Evolutionary conservation across 495 filamentous ascomycete species (phyloP).

Genomic region (Daldinia childiae): DNA sequence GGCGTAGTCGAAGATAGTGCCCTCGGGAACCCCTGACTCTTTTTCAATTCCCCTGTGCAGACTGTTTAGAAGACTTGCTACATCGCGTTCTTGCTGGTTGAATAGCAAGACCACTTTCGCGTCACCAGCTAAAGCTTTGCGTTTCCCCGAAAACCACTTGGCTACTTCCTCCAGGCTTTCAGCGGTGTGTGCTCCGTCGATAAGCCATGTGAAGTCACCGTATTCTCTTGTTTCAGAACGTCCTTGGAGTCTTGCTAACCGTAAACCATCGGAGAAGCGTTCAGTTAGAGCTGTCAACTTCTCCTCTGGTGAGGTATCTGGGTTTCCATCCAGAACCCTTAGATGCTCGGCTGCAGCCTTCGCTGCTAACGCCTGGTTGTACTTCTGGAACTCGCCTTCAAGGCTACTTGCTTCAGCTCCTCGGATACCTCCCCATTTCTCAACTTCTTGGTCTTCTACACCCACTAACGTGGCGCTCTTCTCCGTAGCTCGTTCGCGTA

Average conservation of each 20-base stretch:
- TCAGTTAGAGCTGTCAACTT: slow-evolving; percentile 46
- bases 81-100: slow-evolving; percentile 92
- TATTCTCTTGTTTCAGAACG: slow-evolving; percentile 76
- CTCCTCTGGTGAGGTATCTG: neutral
- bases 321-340: slow-evolving; percentile 20
- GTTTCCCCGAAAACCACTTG: slow-evolving; percentile 72
- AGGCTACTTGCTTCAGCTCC: slow-evolving; percentile 33
- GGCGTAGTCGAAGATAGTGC: slow-evolving; percentile 47
- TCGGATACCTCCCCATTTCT: slow-evolving; percentile 50
- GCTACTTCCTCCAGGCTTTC: slow-evolving; percentile 79
- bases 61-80: slow-evolving; percentile 63
- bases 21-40: neutral
- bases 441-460: slow-evolving; percentile 48
- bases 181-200: slow-evolving; percentile 90
- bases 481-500: slow-evolving; percentile 51
- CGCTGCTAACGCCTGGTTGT: slow-evolving; percentile 57
- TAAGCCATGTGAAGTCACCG: slow-evolving; percentile 72
- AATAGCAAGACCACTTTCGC: slow-evolving; percentile 73
- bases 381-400: slow-evolving; percentile 56
- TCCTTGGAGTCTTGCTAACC: slow-evolving; percentile 71
- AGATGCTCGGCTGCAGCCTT: slow-evolving; percentile 54
- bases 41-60: slow-evolving; percentile 49
- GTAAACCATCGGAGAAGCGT: slow-evolving; percentile 71
- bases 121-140: slow-evolving; percentile 39
- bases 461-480: slow-evolving; percentile 49